Base-by-base conservation (phyloP, 139 green algal species). In the Chlorella sp. region DNA sequence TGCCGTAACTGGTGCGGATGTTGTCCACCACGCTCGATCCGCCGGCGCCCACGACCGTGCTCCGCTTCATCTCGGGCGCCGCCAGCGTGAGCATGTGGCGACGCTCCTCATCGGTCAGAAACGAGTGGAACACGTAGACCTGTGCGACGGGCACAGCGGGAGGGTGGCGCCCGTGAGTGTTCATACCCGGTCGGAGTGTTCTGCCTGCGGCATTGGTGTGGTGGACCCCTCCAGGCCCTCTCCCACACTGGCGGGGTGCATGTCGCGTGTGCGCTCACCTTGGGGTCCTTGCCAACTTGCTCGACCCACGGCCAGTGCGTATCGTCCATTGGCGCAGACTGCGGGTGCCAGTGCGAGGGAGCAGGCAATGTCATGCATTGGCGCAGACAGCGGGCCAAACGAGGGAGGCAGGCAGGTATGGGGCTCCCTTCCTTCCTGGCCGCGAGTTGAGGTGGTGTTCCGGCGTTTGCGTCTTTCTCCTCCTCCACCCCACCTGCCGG, bases 1-100 rank as follows among this genome's bases (percentile, higher is more conserved):
- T 67, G 61, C 61, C 72, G 31, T 72, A 77, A 4, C 20, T 55
- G n/a, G 72, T 77, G 61, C 72, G 72, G 62, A 77, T 77, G 30
- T 71, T n/a, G 33, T 77, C 72, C 2, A 77, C 62, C 2, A 77
- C 72, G 5, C 62, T 35, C 27, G 27, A 5, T 4, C 72, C 72
- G n/a, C 3, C 35, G n/a, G 24, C 72, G 4, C 70, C 70, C 6
- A 67, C 42, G n/a, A 77, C 72, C 2, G 63, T 72, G 62, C 55
- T 71, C 24, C 72, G 62, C 42, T 67, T 67, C 72, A 77, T 77
- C 31, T 69, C 61, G 6, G 61, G 61, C 3, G 61, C 61, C 3
- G 61, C 27, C n/a, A 67, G 61, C 27, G n/a, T 55, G 17, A 77
- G 70, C 35, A 77, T 77, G 63, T 77, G 72, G 20, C 10, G 30